A percentile compares a stretch with the other conserved stretches of the same genome.
phyloP scores from a whole-genome alignment of 768 basidiomycete species.

The Termitomyces titanicus region DNA sequence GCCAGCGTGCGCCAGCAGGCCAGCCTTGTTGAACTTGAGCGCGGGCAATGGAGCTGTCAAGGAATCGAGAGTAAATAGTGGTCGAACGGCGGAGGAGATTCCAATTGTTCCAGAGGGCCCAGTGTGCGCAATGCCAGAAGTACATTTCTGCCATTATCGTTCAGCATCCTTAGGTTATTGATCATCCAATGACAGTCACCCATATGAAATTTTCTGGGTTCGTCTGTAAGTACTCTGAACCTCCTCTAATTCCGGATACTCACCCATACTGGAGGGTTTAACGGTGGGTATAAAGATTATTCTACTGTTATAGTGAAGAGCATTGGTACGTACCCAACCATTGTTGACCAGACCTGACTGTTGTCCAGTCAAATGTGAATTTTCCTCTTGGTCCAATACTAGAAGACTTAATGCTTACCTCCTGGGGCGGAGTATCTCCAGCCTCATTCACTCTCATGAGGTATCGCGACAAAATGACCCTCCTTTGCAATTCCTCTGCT shows the following conservation, averaged over 20 bases:
- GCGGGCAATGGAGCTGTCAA: constrained; percentile 39
- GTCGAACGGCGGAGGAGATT: constrained; percentile 45
- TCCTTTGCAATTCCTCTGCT: constrained; percentile 52
- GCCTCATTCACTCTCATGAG: constrained; percentile 58
- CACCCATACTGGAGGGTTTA: constrained; percentile 31
- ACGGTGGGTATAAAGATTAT: neutral
- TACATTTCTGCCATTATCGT: constrained; percentile 35
- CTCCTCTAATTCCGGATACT: constrained; percentile 5
- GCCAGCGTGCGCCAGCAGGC: constrained; percentile 54
- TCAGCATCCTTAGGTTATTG: neutral
- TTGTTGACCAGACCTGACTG: constrained; percentile 54
- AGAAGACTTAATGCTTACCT: constrained; percentile 32
- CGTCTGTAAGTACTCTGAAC: neutral
- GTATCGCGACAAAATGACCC: constrained; percentile 54
- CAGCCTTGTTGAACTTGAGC: constrained; percentile 53
- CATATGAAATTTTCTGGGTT: constrained; percentile 52
- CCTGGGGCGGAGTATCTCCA: constrained; percentile 52
- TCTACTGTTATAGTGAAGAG: neutral
- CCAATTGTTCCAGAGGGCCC: constrained; percentile 62
- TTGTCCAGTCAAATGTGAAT: neutral
- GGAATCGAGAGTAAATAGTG: constrained; percentile 44
- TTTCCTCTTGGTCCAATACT: neutral
- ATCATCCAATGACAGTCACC: constrained; percentile 33
- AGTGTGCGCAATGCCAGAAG: constrained; percentile 58
- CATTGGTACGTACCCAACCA: constrained; percentile 43